Conservation (phyloP, 352 stramenopile genomes). For the Globisporangium lucens region DNA sequence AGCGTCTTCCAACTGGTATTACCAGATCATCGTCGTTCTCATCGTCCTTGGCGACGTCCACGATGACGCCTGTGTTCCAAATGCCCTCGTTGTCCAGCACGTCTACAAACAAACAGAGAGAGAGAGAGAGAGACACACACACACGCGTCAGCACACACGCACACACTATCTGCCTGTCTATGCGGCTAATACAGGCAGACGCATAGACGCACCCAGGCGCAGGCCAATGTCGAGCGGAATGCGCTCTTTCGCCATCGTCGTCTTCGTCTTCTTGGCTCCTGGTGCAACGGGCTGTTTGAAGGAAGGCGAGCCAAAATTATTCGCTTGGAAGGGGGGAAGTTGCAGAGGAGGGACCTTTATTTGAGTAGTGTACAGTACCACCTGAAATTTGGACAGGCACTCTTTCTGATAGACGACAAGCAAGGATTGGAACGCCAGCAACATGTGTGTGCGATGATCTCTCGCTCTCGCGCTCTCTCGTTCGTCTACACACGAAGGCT, state of each 20-base stretch:
- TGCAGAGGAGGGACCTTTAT: background rate
- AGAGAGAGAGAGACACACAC: too few species aligned
- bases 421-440: background rate
- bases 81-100: conserved; percentile 81
- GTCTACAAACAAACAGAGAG: conserved; percentile 27
- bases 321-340: background rate
- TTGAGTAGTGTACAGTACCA: background rate
- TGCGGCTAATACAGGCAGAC: background rate
- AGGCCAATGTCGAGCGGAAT: conserved; percentile 68
- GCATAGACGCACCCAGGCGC: conserved; percentile 51
- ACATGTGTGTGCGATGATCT: background rate
- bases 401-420: background rate
- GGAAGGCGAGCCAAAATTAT: background rate
- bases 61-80: conserved; percentile 75
- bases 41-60: conserved; percentile 59
- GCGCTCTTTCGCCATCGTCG: conserved; percentile 21
- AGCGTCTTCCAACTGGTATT: background rate
- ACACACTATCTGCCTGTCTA: background rate
- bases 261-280: background rate
- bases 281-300: conserved; percentile 5
- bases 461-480: too few species aligned
- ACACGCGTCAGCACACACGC: conserved; percentile 5
- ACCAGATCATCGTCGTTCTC: conserved; percentile 55
- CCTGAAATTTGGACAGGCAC: too few species aligned
- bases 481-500: background rate